Percentiles rank a stretch among this genome's conserved stretches.
phyloP scores from a whole-genome alignment of 495 filamentous ascomycete genomes.

The Aspergillus bertholletiae region DNA sequence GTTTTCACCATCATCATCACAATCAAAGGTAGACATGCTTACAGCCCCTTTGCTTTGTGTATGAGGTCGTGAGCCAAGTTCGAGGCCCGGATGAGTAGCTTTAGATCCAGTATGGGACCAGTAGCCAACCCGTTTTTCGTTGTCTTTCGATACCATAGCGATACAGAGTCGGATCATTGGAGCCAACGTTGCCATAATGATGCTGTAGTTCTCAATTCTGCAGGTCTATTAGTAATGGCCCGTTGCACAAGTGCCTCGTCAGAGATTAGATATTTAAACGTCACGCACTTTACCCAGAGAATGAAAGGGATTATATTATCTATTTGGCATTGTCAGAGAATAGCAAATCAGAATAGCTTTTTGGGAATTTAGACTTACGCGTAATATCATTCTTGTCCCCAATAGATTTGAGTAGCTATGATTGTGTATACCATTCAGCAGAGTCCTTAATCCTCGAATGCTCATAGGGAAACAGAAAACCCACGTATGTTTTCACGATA shows the following conservation, averaged over 20 bases:
- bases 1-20: neutral
- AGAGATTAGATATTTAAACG: too few species aligned
- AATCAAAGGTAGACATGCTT: neutral
- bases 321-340: neutral
- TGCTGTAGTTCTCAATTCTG: slow-evolving; percentile 39
- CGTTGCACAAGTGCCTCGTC: too few species aligned
- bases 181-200: slow-evolving; percentile 31
- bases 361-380: neutral
- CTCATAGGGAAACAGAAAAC: too few species aligned
- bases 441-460: too few species aligned
- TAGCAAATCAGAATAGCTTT: too few species aligned
- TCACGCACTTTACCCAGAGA: slow-evolving; percentile 38
- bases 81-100: neutral
- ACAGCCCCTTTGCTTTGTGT: neutral
- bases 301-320: slow-evolving; percentile 34
- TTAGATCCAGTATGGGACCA: neutral
- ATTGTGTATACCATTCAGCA: too few species aligned
- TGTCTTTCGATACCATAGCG: neutral
- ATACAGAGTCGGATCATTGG: neutral
- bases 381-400: neutral
- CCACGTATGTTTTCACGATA: slow-evolving; percentile 36
- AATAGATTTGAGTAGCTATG: neutral
- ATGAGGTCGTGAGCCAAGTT: neutral
- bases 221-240: neutral
- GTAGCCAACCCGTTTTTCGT: neutral